Evolutionary conservation across 1,284 basidiomycete genomes (phyloP), one percentile per base, ranked within the genome.

Genomic region (Agaricales sp.): DNA sequence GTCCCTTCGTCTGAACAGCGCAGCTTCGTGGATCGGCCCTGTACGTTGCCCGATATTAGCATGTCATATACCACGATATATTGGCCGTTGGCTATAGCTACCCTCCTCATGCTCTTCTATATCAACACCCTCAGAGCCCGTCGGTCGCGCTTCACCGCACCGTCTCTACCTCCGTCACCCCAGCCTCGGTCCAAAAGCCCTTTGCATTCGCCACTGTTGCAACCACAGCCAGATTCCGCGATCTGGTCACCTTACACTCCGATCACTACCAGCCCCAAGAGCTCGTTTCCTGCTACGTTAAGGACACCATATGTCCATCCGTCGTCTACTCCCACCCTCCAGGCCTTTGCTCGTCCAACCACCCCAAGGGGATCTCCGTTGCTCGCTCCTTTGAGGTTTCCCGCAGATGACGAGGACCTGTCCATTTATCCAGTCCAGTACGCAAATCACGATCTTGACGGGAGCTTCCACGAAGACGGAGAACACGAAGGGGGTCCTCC

Each of bases 11-110:
- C 46, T 51, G 14, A 55, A 61, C 45, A 46, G 51, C 37, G 61
- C 64, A 16, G 59, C 52, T 0, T 64, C 65, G 51, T 51, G 49
- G 79, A 83, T 56, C 60, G 63, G 2, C 74, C 75, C 22, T 93
- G 87, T 64, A 63, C 78, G 46, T 73, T 89, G 44, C 87, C 87
- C 4, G 74, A 87, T 61, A 81, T 85, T 54, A 64, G 72, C 47
- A 68, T 72, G 26, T 77, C 87, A 50, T 83, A 86, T 59, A 62
- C 70, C 22, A 61, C 68, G 47, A 58, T 81, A 23, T 87, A 88
- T 64, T 55, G 76, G 22, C 73, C 80, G 6, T 65, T 75, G 43
- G 63, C 72, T 38, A 47, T 75, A 47, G 53, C 80, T 24, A 69
- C 67, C 2, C 20, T 67, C 14, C 23, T 70, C 25, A 46, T 63